Conservation (phyloP, 148 eudicot genomes). For the Fagopyrum homotropicum region DNA sequence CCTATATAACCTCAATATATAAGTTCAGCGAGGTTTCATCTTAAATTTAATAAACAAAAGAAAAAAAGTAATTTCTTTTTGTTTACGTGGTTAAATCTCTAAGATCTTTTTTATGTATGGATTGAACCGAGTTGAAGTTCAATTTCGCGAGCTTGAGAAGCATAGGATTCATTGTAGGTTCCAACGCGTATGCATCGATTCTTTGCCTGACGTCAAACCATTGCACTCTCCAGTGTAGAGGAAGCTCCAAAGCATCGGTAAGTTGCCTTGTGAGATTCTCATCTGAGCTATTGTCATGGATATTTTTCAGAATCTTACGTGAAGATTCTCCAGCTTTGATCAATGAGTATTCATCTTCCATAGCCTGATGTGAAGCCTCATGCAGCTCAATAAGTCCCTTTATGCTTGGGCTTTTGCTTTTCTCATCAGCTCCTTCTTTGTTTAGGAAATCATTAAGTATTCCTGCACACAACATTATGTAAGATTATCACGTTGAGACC, state of each 20-base stretch:
- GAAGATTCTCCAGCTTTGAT: conserved; percentile 13
- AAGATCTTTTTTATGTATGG: conserved; percentile 34
- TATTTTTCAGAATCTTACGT: not conserved
- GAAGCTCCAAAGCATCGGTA: conserved; percentile 15
- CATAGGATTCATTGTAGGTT: not conserved
- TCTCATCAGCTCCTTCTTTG: conserved; percentile 5
- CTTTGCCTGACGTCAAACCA: conserved; percentile 40
- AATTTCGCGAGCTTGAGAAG: conserved; percentile 28
- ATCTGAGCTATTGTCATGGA: not conserved
- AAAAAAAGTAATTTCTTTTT: too few relatives aligned
- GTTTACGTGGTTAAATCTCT: conserved; percentile 28
- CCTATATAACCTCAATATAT: conserved; percentile 14
- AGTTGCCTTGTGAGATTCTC: conserved; percentile 13
- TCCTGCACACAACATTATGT: conserved; percentile 16
- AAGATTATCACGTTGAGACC: too few relatives aligned
- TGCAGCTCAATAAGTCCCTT: conserved; percentile 25
- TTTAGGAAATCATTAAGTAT: conserved; percentile 15
- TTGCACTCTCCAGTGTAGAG: conserved; percentile 28
- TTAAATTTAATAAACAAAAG: too few relatives aligned
- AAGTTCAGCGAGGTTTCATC: too few relatives aligned
- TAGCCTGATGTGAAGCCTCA: conserved; percentile 29
- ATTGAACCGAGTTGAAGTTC: conserved; percentile 46
- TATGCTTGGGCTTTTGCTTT: not conserved
- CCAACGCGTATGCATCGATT: conserved; percentile 16
- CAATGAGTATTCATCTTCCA: conserved; percentile 24